Conservation (phyloP, 169 alveolate species). For the Plasmodium adleri region DNA sequence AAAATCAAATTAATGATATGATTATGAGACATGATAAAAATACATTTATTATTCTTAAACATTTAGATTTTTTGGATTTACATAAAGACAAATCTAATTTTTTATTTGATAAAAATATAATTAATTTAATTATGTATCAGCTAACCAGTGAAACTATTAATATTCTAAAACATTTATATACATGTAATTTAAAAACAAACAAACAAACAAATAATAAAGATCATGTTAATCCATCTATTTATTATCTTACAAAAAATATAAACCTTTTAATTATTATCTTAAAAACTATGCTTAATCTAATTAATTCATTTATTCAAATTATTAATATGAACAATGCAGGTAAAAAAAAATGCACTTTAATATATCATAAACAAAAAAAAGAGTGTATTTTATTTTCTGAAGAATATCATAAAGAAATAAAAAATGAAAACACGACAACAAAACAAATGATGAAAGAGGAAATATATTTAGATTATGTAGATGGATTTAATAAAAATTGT, state of each 20-base stretch:
- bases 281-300: conserved; percentile 20
- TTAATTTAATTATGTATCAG: conserved; percentile 30
- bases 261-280: conserved; percentile 3
- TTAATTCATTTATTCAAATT: conserved; percentile 19
- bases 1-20: conserved; percentile 5
- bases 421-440: conserved; percentile 17
- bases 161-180: conserved; percentile 1
- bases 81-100: not conserved
- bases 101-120: conserved; percentile 31
- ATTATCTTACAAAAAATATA: conserved; percentile 1
- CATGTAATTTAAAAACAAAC: conserved; percentile 16
- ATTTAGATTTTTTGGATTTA: conserved; percentile 34
- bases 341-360: conserved; percentile 27
- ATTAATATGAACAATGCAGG: conserved; percentile 14
- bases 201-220: not conserved
- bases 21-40: conserved; percentile 18
- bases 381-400: conserved; percentile 24
- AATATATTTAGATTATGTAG: conserved; percentile 4
- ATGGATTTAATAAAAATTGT: conserved; percentile 7
- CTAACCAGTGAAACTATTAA: conserved; percentile 34
- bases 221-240: too few relatives aligned
- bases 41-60: conserved; percentile 18
- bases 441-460: conserved; percentile 1
- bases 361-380: conserved; percentile 4
- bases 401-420: conserved; percentile 42